These are phyloP conservation scores for Leucocoprinus birnbaumii DNA, from an alignment of 768 basidiomycete species.

Conservation along the genomic window DNA sequence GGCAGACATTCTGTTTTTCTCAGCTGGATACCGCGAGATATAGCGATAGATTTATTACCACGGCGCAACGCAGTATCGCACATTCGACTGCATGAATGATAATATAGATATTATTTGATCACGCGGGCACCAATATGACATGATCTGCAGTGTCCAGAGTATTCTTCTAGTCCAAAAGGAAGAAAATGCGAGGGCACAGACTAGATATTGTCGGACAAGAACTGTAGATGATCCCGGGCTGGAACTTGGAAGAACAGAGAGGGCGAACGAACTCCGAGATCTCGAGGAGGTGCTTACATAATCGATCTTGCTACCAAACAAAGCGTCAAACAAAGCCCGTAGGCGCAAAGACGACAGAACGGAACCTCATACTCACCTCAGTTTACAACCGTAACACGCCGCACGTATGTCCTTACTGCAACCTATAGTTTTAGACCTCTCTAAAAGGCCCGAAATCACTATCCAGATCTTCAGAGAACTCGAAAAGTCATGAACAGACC, in stretches of 20 bases:
- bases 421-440: neutral
- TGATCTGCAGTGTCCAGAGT: too few species aligned
- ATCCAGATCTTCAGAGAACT: neutral
- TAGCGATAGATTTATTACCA: too few species aligned
- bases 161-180: too few species aligned
- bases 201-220: neutral
- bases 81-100: too few species aligned
- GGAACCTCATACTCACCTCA: constrained; percentile 15
- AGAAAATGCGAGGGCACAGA: too few species aligned
- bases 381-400: constrained; percentile 18
- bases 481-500: constrained; percentile 58
- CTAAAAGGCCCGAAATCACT: neutral
- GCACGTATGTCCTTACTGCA: constrained; percentile 16
- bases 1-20: too few species aligned
- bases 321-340: constrained; percentile 36
- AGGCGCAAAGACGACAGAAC: constrained; percentile 13
- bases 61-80: too few species aligned
- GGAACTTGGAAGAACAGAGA: neutral
- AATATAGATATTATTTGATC: too few species aligned
- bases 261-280: too few species aligned
- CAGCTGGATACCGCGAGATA: too few species aligned
- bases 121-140: neutral
- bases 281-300: constrained; percentile 16
- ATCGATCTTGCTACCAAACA: constrained; percentile 30
- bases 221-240: neutral